phyloP scores from a whole-genome alignment of 2,329 filamentous ascomycete genomes.

The Diaporthe longicolla region DNA sequence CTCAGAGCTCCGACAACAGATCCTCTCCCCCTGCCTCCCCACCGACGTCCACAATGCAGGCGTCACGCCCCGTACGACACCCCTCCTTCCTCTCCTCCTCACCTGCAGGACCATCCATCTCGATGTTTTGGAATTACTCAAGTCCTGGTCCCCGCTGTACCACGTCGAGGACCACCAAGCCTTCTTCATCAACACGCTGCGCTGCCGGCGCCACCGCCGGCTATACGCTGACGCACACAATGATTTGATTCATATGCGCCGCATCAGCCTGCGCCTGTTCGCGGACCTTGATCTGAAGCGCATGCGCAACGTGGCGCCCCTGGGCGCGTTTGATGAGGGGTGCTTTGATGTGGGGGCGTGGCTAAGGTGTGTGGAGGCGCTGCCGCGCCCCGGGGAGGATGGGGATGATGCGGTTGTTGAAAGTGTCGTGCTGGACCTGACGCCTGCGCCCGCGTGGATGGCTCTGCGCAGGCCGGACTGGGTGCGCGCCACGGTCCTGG shows the following conservation, averaged over 20 bases:
- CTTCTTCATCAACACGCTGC: background rate
- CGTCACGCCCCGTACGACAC: background rate
- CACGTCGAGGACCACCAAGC: slow-evolving; percentile 4
- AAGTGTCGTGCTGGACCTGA: slow-evolving; percentile 15
- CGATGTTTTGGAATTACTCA: background rate
- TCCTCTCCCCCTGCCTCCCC: slow-evolving; percentile 18
- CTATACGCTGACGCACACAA: background rate
- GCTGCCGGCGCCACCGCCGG: background rate
- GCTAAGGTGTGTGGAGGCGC: background rate
- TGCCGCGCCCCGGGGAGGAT: background rate
- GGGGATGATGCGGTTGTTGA: background rate
- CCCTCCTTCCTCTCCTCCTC: slow-evolving; percentile 22
- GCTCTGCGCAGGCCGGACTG: background rate
- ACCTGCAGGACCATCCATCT: slow-evolving; percentile 15
- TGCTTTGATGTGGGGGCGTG: background rate
- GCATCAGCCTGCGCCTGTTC: slow-evolving; percentile 26
- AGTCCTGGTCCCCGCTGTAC: slow-evolving; percentile 8
- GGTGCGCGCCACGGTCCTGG: slow-evolving; percentile 10
- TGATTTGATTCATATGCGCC: background rate
- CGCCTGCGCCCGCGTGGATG: slow-evolving; percentile 22
- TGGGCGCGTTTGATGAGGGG: background rate
- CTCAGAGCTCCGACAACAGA: slow-evolving; percentile 23
- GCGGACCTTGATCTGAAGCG: background rate
- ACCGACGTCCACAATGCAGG: slow-evolving; percentile 8
- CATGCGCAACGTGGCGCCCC: background rate